These are phyloP conservation scores for Jacaranda mimosifolia DNA, from an alignment of 257 asterid species.

Conservation along the genomic window DNA sequence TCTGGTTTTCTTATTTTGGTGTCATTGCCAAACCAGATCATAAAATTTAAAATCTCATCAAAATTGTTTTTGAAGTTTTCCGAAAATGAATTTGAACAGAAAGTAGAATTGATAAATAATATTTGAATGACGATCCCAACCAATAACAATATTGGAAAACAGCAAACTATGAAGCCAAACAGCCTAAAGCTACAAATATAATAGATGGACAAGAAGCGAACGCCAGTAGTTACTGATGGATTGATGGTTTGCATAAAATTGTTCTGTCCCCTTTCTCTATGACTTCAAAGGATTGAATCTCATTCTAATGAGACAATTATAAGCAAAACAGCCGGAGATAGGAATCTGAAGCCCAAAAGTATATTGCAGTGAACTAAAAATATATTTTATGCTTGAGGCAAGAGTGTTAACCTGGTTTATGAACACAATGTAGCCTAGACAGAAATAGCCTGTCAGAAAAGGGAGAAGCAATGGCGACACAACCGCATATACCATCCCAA, in stretches of 20 bases:
- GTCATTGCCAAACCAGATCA: neutral
- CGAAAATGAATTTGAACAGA: no score
- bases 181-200: neutral
- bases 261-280: no score
- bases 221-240: neutral
- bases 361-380: neutral
- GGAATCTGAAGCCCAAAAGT: no score
- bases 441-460: constrained; percentile 81
- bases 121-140: neutral
- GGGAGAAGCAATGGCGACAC: constrained; percentile 96
- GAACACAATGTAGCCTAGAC: constrained; percentile 83
- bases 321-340: no score
- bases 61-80: no score
- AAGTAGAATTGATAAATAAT: neutral
- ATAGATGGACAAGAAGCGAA: neutral
- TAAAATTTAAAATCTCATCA: neutral
- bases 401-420: constrained; percentile 74
- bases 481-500: constrained; percentile 95
- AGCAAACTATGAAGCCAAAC: neutral
- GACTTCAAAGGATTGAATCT: no score
- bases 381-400: constrained; percentile 11
- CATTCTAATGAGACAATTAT: no score
- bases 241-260: no score
- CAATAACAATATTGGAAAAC: neutral
- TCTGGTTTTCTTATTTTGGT: neutral